Base-by-base conservation (phyloP, 352 stramenopile genomes). In the Phytopythium montanum region DNA sequence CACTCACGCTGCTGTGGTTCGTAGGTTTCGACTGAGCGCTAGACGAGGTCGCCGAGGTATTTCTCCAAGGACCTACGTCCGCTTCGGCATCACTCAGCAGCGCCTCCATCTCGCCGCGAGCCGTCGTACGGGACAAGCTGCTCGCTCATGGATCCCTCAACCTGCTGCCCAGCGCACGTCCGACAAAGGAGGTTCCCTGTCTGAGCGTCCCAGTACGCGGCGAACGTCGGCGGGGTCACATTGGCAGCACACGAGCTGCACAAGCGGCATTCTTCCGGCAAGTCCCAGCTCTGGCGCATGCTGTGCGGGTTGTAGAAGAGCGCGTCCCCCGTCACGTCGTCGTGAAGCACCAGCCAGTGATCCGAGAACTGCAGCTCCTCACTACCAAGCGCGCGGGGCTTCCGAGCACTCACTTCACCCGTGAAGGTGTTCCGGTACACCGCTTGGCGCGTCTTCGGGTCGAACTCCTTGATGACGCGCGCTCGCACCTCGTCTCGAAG, bases 291-390 rank as follows among this genome's bases (percentile, higher is more conserved):
- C 56, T 91, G 81, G 8, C 63, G 56, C 69, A 85, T 83, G 28
- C 33, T 61, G 57, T 53, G 68, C 16, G 79, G 77, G 51, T 91
- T 82, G 71, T 87, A 93, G 60, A 83, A 93, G 67, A 78, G 89
- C n/a, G 55, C 55, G 39, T 87, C 75, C 29, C 64, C 78, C 18
- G 82, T 72, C 14, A 70, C 54, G 8, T 67, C 52, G 45, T 90
- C 79, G 19, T 62, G 44, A 19, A 91, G 72, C 29, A 87, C 50
- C 21, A 87, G 67, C 81, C 84, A 93, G 45, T 75, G 67, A 28
- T 89, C 74, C 2, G 75, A 54, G 51, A 76, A 85, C 26, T 80
- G 61, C 9, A 93, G 61, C 28, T 93, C 81, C 39, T 85, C 61
- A 10, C 68, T 69, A 10, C 77, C 79, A 6, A 93, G 60, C 1